A percentile compares a stretch with the other conserved stretches of the same genome.
Evolutionary conservation across 2,329 filamentous ascomycete species (phyloP).

Genomic region (Alternaria metachromatica): DNA sequence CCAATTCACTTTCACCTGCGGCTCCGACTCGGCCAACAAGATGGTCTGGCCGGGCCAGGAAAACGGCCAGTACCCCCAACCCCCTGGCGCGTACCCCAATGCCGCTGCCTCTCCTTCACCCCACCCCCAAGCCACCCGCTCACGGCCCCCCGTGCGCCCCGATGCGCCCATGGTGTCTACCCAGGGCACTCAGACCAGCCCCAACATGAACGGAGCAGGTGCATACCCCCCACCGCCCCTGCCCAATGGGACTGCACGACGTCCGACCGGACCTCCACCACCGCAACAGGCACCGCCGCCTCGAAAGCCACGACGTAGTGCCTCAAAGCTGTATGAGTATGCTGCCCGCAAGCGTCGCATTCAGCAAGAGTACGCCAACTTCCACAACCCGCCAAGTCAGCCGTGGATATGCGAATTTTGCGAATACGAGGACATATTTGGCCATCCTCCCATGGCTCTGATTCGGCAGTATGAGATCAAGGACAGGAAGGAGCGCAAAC

Average conservation of each 20-base stretch:
- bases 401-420: conserved; percentile 98
- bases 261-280: conserved; percentile 50
- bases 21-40: conserved; percentile 83
- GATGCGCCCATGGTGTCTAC: conserved; percentile 54
- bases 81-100: conserved; percentile 46
- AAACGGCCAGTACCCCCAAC: conserved; percentile 48
- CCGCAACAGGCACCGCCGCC: conserved; percentile 54
- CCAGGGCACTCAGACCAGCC: conserved; percentile 64
- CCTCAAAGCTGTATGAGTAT: conserved; percentile 73
- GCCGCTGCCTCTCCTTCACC: conserved; percentile 24
- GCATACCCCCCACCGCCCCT: conserved; percentile 31
- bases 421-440: conserved; percentile 96
- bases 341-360: conserved; percentile 80
- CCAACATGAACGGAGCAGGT: conserved; percentile 53
- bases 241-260: conserved; percentile 32
- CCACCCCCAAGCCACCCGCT: conserved; percentile 29
- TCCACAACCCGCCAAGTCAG: conserved; percentile 78
- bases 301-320: conserved; percentile 68
- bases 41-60: conserved; percentile 75
- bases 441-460: conserved; percentile 80
- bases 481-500: conserved; percentile 81
- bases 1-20: conserved; percentile 96
- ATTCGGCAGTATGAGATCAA: conserved; percentile 95
- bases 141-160: conserved; percentile 38
- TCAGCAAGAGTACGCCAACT: conserved; percentile 78